Evolutionary conservation across 1,284 basidiomycete genomes (phyloP), one percentile per base, ranked within the genome.

Genomic region (Cryptococcus sp.): DNA sequence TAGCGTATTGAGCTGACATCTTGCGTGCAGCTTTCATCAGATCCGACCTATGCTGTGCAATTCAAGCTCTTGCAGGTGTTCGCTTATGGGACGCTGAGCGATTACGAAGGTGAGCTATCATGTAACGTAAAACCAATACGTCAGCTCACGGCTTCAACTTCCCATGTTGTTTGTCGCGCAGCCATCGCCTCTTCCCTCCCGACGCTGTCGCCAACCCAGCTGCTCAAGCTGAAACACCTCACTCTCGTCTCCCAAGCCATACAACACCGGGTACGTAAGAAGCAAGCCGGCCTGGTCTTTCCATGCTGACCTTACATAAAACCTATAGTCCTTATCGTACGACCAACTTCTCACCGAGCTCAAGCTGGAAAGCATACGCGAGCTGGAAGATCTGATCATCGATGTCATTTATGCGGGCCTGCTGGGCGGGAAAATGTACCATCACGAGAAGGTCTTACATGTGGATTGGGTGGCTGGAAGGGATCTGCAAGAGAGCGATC

Each of bases 311-410:
- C 20, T 62, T 48, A 60, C 11, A 4, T 22, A 11, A 47, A 16
- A 16, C 40, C 35, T 20, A 1, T 48, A 75, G 73, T 66, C 67
- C 13, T 60, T 74, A 5, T 54, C 63, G 3, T 75, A 76, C 53
- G 43, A 67, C 22, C 51, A 63, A 19, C 52, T 77, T 20, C 41
- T 65, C 16, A 23, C 53, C 3, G 42, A 54, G 1, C 84, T 97
- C 19, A 83, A 90, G 48, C 83, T 93, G 73, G 82, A 84, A 2
- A 86, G 84, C 1, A 85, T 91, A 54, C 86, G 91, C 51, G 89
- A 90, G 63, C 85, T 98, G 4, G 95, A 98, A 75, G 93, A 97
- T 76, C 84, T 96, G 63, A 89, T 97, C 75, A 97, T 99, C 75
- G 93, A 97, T 69, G 87, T 88, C 10, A 91, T 97, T 73, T 98